Conservation (phyloP, 495 filamentous ascomycete species). For the Xylaria nigripes region DNA sequence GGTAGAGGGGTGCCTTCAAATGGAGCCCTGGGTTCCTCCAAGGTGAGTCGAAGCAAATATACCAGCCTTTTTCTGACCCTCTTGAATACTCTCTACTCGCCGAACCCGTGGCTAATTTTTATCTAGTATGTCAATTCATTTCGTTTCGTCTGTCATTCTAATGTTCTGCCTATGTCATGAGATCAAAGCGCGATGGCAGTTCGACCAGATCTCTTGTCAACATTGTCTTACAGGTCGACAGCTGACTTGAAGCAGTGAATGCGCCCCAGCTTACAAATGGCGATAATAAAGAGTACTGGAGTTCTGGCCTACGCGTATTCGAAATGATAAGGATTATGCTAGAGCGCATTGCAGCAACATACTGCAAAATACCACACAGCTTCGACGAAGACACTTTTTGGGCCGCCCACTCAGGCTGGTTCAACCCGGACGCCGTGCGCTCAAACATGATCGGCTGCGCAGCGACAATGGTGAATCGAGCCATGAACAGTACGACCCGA, state of each 20-base stretch:
- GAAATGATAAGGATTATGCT: slow-evolving; percentile 7
- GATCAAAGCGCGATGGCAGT: background rate
- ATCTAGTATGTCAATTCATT: background rate
- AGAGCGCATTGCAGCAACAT: slow-evolving; percentile 1
- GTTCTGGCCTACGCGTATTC: slow-evolving; percentile 15
- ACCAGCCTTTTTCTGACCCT: too few relatives aligned
- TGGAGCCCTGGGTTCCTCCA: background rate
- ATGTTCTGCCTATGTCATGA: background rate
- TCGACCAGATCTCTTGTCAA: background rate
- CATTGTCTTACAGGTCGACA: background rate
- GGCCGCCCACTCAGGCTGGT: slow-evolving; percentile 5
- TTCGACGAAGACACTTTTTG: background rate
- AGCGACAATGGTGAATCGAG: background rate
- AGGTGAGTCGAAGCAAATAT: too few relatives aligned
- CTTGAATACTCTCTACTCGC: background rate
- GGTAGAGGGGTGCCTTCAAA: background rate
- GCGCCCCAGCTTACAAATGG: background rate
- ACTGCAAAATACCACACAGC: background rate
- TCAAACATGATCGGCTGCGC: slow-evolving; percentile 16
- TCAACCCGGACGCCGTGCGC: slow-evolving; percentile 16
- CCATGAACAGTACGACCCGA: slow-evolving; percentile 3
- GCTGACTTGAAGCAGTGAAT: slow-evolving; percentile 3
- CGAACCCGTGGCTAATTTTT: background rate
- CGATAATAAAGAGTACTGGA: background rate
- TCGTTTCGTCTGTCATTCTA: too few relatives aligned